phyloP scores from a whole-genome alignment of 2,329 filamentous ascomycete genomes.

The Allantophomopsis lycopodina region DNA sequence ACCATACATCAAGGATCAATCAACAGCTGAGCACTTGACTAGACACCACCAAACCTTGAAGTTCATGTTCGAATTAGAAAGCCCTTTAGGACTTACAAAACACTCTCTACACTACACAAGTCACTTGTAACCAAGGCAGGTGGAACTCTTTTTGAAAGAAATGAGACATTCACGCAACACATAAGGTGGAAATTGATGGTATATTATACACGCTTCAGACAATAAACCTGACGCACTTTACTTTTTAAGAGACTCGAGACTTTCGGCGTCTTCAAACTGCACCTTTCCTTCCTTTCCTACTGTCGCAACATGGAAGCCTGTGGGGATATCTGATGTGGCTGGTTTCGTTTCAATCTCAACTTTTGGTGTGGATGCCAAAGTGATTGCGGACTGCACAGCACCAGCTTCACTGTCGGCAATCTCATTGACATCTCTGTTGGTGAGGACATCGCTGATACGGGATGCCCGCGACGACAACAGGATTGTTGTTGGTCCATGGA shows the following conservation, averaged over 20 bases:
- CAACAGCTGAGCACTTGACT: too few relatives aligned
- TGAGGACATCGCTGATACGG: conserved; percentile 65
- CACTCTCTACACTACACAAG: too few relatives aligned
- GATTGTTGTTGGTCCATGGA: conserved; percentile 74
- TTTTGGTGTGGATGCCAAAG: conserved; percentile 26
- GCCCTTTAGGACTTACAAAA: too few relatives aligned
- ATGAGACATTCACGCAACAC: too few relatives aligned
- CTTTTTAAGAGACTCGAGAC: conserved; percentile 8
- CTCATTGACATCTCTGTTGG: conserved; percentile 71
- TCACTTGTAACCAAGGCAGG: too few relatives aligned
- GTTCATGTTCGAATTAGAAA: too few relatives aligned
- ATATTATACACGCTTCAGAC: too few relatives aligned
- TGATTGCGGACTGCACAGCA: conserved; percentile 44
- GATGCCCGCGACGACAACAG: conserved; percentile 80
- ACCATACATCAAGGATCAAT: too few relatives aligned
- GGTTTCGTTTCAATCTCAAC: conserved; percentile 12
- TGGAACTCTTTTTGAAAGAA: too few relatives aligned
- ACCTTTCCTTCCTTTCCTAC: conserved; percentile 50
- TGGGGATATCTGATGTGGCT: conserved; percentile 20
- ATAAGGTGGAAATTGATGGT: too few relatives aligned
- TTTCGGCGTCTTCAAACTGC: conserved; percentile 27
- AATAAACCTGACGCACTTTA: conserved; percentile 1
- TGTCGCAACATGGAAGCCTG: conserved; percentile 39
- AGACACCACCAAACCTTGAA: too few relatives aligned
- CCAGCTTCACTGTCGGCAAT: conserved; percentile 75